Percentiles rank a stretch among this genome's conserved stretches.
Conservation (phyloP, 2,329 filamentous ascomycete genomes). For the Septoria petroselini region DNA sequence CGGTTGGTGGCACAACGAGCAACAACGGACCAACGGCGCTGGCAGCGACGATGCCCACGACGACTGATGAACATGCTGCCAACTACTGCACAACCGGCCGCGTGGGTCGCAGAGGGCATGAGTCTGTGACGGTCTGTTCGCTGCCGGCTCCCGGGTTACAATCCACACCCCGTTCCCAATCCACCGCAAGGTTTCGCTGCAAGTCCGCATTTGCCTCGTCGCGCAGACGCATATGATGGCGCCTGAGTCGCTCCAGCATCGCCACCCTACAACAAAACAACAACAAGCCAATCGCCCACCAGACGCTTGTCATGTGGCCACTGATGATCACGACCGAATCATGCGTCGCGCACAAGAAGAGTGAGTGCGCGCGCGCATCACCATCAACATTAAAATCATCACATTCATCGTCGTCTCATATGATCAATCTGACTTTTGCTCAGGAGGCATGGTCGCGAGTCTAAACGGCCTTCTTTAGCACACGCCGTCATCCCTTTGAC, state of each 20-base stretch:
- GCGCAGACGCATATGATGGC: slow-evolving; percentile 12
- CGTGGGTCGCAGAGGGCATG: slow-evolving; percentile 5
- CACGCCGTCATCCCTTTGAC: slow-evolving; percentile 1
- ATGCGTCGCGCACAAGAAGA: too few species aligned
- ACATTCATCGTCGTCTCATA: too few species aligned
- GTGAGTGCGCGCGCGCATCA: neutral
- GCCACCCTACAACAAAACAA: too few species aligned
- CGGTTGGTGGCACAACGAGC: neutral
- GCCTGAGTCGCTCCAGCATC: slow-evolving; percentile 13
- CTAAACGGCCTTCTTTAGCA: slow-evolving; percentile 6
- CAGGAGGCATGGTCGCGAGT: slow-evolving; percentile 14
- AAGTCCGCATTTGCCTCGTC: slow-evolving; percentile 1
- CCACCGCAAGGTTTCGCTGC: slow-evolving; percentile 9
- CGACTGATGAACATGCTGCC: too few species aligned
- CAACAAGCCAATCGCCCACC: too few species aligned
- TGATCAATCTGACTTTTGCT: slow-evolving; percentile 8
- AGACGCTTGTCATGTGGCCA: too few species aligned
- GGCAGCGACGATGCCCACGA: too few species aligned
- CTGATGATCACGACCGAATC: too few species aligned
- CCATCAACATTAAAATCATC: too few species aligned
- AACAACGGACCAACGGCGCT: neutral
- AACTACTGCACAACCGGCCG: slow-evolving; percentile 10
- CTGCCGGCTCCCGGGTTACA: slow-evolving; percentile 13
- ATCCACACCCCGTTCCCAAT: neutral
- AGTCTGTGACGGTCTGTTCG: slow-evolving; percentile 3